These are phyloP conservation scores for Paraconiothyrium brasiliense DNA, from an alignment of 2,329 filamentous ascomycete species.

Conservation along the genomic window DNA sequence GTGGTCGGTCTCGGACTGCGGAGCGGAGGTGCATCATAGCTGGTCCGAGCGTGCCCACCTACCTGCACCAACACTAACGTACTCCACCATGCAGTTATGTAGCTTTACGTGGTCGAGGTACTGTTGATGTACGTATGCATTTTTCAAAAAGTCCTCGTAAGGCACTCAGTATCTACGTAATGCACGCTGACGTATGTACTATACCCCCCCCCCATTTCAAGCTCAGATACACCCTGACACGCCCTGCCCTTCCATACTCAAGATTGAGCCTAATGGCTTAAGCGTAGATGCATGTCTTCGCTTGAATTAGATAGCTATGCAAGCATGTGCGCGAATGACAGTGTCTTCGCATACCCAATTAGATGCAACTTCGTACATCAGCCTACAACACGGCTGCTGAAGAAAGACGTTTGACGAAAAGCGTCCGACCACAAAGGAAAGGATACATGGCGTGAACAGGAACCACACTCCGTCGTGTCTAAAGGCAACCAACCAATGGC, in stretches of 20 bases:
- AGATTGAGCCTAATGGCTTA: background rate
- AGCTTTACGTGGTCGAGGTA: background rate
- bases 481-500: background rate
- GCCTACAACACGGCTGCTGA: background rate
- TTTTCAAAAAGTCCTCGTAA: background rate
- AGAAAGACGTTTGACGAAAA: background rate
- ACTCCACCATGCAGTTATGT: background rate
- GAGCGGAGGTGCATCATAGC: background rate
- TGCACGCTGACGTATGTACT: slow-evolving; percentile 1
- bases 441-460: background rate
- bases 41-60: background rate
- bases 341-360: background rate
- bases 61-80: background rate
- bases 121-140: background rate
- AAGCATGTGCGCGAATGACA: background rate
- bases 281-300: background rate
- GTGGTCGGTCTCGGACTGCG: background rate
- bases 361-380: background rate
- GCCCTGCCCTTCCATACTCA: background rate
- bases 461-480: background rate
- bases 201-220: background rate
- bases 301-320: background rate
- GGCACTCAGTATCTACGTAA: background rate
- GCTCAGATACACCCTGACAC: background rate
- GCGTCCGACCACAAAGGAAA: background rate